These are phyloP conservation scores for Leccinellum albellum DNA, from an alignment of 768 basidiomycete species.

Conservation along the genomic window DNA sequence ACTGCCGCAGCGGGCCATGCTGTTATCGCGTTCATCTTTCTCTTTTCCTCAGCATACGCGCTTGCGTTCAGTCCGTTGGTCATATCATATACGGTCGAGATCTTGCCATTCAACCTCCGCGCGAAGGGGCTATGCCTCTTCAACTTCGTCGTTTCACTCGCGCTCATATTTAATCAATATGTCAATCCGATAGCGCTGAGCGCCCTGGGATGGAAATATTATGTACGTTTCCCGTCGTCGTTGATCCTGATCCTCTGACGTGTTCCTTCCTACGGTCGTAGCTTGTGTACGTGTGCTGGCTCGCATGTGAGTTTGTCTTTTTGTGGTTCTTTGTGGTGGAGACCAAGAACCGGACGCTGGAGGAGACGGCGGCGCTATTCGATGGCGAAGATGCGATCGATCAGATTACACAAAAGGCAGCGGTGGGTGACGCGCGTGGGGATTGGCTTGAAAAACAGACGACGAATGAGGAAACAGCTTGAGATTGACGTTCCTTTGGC, in stretches of 20 bases:
- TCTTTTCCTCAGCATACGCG: constrained; percentile 50
- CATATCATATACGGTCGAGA: constrained; percentile 64
- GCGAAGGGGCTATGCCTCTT: constrained; percentile 78
- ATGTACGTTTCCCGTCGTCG: not conserved
- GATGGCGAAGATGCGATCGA: constrained; percentile 48
- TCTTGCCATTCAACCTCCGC: constrained; percentile 74
- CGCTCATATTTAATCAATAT: constrained; percentile 75
- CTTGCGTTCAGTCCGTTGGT: constrained; percentile 77
- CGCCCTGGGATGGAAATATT: constrained; percentile 49
- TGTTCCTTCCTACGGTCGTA: not conserved
- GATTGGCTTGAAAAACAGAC: constrained; percentile 9
- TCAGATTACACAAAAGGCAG: constrained; percentile 16
- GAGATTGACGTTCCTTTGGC: not conserved
- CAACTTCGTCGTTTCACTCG: constrained; percentile 62
- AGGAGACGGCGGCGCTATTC: constrained; percentile 71
- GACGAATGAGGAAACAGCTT: not conserved
- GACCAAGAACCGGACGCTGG: constrained; percentile 46
- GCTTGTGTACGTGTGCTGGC: constrained; percentile 23
- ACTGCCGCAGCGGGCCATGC: constrained; percentile 48
- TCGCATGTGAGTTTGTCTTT: constrained; percentile 10
- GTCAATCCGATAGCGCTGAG: constrained; percentile 74
- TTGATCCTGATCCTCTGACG: not conserved
- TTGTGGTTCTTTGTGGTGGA: constrained; percentile 17
- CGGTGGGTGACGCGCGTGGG: not conserved
- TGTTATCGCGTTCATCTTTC: constrained; percentile 52